Conservation (phyloP, 805 yeast species). For the Starmerella scarabaei region DNA sequence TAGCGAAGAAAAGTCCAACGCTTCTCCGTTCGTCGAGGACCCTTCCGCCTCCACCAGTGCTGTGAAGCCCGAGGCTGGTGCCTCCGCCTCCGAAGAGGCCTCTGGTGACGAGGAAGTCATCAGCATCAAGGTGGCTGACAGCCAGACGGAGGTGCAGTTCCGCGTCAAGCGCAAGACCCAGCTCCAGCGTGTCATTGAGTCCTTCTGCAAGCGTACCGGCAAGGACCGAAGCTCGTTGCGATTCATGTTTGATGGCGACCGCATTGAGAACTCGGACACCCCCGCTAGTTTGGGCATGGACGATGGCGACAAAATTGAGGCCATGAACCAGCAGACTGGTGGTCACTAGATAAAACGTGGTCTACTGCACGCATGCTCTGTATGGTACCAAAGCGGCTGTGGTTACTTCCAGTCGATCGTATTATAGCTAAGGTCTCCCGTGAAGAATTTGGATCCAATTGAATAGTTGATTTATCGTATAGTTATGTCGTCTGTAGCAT, state of each 20-base stretch:
- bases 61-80: slow-evolving; percentile 10
- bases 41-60: slow-evolving; percentile 2
- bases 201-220: slow-evolving; percentile 96
- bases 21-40: slow-evolving; percentile 1
- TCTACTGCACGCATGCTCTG: background rate
- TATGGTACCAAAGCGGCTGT: too few species aligned
- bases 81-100: slow-evolving; percentile 1
- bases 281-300: slow-evolving; percentile 83
- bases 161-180: slow-evolving; percentile 89
- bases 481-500: too few species aligned
- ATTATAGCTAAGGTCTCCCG: background rate
- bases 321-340: slow-evolving; percentile 78
- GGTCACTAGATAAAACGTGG: slow-evolving; percentile 5
- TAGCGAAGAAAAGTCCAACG: background rate
- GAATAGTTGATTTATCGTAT: too few species aligned
- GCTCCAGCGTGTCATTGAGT: slow-evolving; percentile 88
- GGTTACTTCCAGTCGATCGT: too few species aligned
- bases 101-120: slow-evolving; percentile 48
- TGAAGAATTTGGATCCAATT: too few species aligned
- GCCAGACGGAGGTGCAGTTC: slow-evolving; percentile 86
- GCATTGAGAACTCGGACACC: slow-evolving; percentile 76
- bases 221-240: slow-evolving; percentile 70
- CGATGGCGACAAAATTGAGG: slow-evolving; percentile 93
- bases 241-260: slow-evolving; percentile 85
- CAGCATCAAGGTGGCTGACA: slow-evolving; percentile 88